Evolutionary conservation across 2,329 filamentous ascomycete species (phyloP), one percentile per base, ranked within the genome.

Genomic region (Stagonosporopsis cucurbitacearum): DNA sequence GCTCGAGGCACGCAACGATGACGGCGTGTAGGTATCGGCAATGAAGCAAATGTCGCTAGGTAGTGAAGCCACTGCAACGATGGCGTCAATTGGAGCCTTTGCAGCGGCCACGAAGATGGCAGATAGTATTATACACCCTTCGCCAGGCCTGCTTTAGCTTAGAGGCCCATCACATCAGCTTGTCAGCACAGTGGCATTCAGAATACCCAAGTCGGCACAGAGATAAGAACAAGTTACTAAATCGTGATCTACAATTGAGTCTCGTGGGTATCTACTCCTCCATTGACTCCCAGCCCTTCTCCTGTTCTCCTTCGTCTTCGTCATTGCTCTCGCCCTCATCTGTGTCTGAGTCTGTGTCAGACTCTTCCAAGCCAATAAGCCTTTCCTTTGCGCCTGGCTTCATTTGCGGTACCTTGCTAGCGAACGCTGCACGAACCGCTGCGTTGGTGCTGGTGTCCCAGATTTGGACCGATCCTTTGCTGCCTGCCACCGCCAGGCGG

Each of bases 391-490:
- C 86, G 42, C 86, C 84, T 15, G 82, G 86, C 44, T 85, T 85
- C 6, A 81, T 78, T 59, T 81, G 78, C 32, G 85, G 72, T 54
- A 94, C 82, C 54, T 86, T 88, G 68, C 80, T 86, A 32, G 90
- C 92, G 79, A 99, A 99, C 1, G 89, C 88, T 60, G 89, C 85
- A 55, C 95, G 86, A 28, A 99, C 92, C 23, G 90, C 89, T 13
- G 86, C 86, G 74, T 99, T 99, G 54, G 95, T 99, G 75, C 91
- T 88, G 20, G 95, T 97, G 77, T 98, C 94, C 95, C 95, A 99
- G 49, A 99, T 88, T 74, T 96, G 91, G 71, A 98, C 87, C 32
- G 86, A 86, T 41, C 95, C 95, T 80, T 96, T 96, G 81, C 93
- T 98, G 51, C 95, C 95, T 6, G 94, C 95, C 17, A 99, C 92